Base-by-base conservation (phyloP, 2,329 filamentous ascomycete genomes). In the Arthrobotrys sinensis region DNA sequence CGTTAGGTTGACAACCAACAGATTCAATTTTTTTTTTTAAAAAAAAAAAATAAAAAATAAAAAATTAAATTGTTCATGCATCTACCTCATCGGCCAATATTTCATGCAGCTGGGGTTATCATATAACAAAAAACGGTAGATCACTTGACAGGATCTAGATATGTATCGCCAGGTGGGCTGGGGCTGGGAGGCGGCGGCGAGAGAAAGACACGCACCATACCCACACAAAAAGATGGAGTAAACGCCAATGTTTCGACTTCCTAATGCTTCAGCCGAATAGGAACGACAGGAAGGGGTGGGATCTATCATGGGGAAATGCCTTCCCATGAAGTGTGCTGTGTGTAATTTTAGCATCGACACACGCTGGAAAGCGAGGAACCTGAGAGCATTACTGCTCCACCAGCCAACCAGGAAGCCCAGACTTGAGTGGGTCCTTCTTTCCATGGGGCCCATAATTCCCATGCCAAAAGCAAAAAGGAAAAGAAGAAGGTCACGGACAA, bases 261-360 rank as follows among this genome's bases (percentile, higher is more conserved):
- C 38, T 12, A 19, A 32, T 28, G 63, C 19, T 24, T 24, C 36
- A 38, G 53, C n/a, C 55, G 57, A 64, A 72, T 72, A 64, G 57
- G 68, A 64, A 72, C 52, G 32, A 57, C 55, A 60, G 55, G 55
- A 60, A 60, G 55, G 52, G 53, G 53, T 60, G 36, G 36, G 55
- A 60, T 48, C 45, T 6, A 48, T 60, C 55, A 60, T 60, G 55
- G 55, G 50, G 40, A 57, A 57, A 21, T 64, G 43, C 60, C 40
- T 46, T 64, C 28, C 36, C 40, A 48, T 64, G 60, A 46, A 40
- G 46, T 38, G 62, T 55, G 70, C 52, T 67, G 60, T 72, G 75
- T 66, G 75, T 78, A 78, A 78, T 78, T 78, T 78, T 78, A 78
- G 75, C 75, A 78, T 60, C 55, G 55, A 60, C 34, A 71, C 52